Conservation (phyloP, 345 rosid genomes). For the Draba incana region DNA sequence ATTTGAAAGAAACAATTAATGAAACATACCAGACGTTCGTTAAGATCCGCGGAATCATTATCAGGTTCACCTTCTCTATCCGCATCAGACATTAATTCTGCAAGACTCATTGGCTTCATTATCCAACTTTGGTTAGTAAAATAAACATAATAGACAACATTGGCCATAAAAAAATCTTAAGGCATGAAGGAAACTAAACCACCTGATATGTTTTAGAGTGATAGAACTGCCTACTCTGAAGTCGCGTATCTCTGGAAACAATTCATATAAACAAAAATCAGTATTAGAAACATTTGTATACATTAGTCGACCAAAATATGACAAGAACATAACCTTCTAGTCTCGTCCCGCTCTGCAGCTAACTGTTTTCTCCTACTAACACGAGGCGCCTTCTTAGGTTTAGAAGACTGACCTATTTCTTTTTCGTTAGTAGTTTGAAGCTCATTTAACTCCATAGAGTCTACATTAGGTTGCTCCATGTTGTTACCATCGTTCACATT, state of each 20-base stretch:
- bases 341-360: conserved; percentile 52
- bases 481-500: conserved; percentile 50
- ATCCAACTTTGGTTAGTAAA: conserved; percentile 18
- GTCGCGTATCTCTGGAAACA: conserved; percentile 56
- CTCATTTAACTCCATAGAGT: conserved; percentile 58
- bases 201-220: conserved; percentile 95
- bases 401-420: conserved; percentile 39
- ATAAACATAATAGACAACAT: conserved; percentile 11
- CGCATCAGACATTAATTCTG: conserved; percentile 62
- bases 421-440: conserved; percentile 40
- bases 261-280: neutral
- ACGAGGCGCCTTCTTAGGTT: conserved; percentile 47
- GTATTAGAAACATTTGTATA: neutral
- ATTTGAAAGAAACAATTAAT: neutral
- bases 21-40: conserved; percentile 70
- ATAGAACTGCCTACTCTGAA: conserved; percentile 70
- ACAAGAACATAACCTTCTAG: conserved; percentile 52
- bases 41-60: conserved; percentile 67
- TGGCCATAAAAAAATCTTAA: neutral
- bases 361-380: conserved; percentile 56
- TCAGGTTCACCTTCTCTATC: conserved; percentile 89
- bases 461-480: conserved; percentile 44
- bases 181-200: conserved; percentile 23
- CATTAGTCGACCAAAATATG: conserved; percentile 3
- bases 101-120: conserved; percentile 64